A percentile compares a stretch with the other conserved stretches of the same genome.
These are phyloP conservation scores for Royoungia palumana DNA, from an alignment of 768 basidiomycete species.

Conservation along the genomic window DNA sequence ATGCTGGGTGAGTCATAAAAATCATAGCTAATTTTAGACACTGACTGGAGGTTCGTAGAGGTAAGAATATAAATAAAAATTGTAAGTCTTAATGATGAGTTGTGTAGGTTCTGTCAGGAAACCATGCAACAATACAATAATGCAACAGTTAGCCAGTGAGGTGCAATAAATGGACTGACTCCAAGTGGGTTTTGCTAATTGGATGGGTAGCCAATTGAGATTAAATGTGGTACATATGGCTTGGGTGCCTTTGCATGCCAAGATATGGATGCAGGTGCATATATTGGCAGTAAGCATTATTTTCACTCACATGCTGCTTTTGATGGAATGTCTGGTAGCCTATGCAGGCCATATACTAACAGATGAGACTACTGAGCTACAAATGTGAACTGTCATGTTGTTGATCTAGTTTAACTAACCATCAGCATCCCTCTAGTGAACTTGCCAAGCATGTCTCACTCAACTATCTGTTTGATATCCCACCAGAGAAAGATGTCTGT, in stretches of 20 bases:
- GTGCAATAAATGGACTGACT: constrained; percentile 10
- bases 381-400: not conserved
- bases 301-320: not conserved
- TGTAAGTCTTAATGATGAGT: not conserved
- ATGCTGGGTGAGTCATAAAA: constrained; percentile 36
- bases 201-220: constrained; percentile 30
- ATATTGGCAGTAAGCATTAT: constrained; percentile 32
- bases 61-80: constrained; percentile 3
- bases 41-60: constrained; percentile 14
- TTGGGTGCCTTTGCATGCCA: constrained; percentile 45
- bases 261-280: constrained; percentile 19
- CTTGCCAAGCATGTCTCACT: constrained; percentile 10
- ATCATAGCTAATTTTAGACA: not conserved
- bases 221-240: constrained; percentile 38
- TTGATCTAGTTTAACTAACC: not conserved
- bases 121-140: constrained; percentile 28
- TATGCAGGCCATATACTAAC: constrained; percentile 36
- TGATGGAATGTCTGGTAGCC: constrained; percentile 25
- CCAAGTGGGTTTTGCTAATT: not conserved
- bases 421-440: constrained; percentile 4
- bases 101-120: constrained; percentile 15
- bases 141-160: constrained; percentile 22
- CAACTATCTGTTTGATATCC: constrained; percentile 37
- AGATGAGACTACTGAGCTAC: constrained; percentile 8
- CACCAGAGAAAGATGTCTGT: not conserved